Evolutionary conservation across 371 early-diverging fungal genomes (phyloP).

Genomic region (Caulochytrium protostelioides): DNA sequence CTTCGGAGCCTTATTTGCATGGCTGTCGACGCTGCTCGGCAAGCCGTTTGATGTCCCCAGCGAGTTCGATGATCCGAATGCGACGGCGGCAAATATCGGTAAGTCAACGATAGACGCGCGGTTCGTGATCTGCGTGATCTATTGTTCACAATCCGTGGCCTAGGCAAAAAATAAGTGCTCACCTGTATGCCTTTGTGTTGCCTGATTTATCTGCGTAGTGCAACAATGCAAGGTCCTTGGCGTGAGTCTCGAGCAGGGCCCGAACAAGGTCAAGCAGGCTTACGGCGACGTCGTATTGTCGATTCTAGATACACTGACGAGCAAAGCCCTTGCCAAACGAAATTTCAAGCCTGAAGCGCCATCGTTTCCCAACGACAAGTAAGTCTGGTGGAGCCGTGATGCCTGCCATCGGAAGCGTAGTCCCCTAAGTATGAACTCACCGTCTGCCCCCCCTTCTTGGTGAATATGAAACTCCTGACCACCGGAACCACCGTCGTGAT

Average conservation of each 20-base stretch:
- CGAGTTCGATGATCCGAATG: constrained; percentile 33
- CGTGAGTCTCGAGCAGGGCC: constrained; percentile 13
- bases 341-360: constrained; percentile 19
- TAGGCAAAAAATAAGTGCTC: too few species aligned
- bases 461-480: background rate
- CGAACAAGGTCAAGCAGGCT: constrained; percentile 22
- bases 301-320: constrained; percentile 14
- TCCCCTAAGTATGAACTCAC: background rate
- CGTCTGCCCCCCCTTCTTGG: too few species aligned
- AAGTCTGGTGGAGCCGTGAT: constrained; percentile 2
- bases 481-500: background rate
- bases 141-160: too few species aligned
- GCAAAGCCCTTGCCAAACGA: constrained; percentile 9
- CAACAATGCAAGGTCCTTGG: background rate
- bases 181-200: too few species aligned
- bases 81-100: constrained; percentile 23
- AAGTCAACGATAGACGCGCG: too few species aligned
- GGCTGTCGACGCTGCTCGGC: constrained; percentile 15
- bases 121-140: too few species aligned
- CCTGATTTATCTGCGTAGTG: too few species aligned
- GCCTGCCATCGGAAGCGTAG: too few species aligned
- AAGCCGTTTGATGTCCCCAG: constrained; percentile 18
- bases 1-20: constrained; percentile 19
- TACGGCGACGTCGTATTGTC: constrained; percentile 22
- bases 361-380: constrained; percentile 23